Percentiles rank a stretch among this genome's conserved stretches.
These are phyloP conservation scores for Trichoderma guizhouense DNA, from an alignment of 2,329 filamentous ascomycete species.

Conservation along the genomic window DNA sequence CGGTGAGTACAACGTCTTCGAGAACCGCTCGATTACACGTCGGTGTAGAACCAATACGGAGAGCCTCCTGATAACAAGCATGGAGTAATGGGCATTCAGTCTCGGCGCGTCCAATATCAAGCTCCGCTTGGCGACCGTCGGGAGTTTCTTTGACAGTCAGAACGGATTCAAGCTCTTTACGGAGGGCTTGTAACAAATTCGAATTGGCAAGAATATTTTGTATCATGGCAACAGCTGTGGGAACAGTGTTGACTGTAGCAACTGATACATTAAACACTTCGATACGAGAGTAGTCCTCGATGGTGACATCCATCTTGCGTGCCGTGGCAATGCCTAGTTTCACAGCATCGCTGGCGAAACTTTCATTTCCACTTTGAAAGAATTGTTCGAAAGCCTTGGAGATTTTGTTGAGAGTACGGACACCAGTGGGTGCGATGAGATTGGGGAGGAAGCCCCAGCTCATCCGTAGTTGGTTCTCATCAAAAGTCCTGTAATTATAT, in stretches of 20 bases:
- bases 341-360: neutral
- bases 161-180: neutral
- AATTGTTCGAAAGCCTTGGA: neutral
- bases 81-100: neutral
- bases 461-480: neutral
- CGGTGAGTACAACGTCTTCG: neutral
- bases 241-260: conserved; percentile 2
- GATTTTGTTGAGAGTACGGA: neutral
- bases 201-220: neutral
- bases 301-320: neutral
- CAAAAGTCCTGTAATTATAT: neutral
- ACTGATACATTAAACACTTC: conserved; percentile 1
- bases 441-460: neutral
- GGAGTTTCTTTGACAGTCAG: neutral
- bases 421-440: neutral
- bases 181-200: neutral
- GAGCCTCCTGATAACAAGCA: conserved; percentile 2
- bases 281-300: neutral
- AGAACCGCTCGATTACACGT: neutral
- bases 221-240: neutral
- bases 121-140: neutral
- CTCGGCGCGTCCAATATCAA: neutral
- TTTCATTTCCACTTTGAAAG: neutral
- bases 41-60: neutral
- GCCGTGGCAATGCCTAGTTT: neutral